Conservation (phyloP, 179 eudicot species). For the Patellifolia procumbens region DNA sequence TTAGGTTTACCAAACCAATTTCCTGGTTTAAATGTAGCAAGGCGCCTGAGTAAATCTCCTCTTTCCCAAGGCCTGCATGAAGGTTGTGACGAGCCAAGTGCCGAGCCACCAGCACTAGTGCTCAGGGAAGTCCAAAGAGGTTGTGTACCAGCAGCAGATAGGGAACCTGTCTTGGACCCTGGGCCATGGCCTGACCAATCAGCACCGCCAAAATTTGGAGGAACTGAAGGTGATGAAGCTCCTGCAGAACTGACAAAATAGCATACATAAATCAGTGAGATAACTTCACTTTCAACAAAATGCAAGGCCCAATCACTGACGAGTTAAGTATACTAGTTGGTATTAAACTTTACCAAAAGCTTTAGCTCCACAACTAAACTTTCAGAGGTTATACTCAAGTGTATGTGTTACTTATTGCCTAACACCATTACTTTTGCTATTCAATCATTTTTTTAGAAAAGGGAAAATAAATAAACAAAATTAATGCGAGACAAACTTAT, state of each 20-base stretch:
- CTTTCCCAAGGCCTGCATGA: constrained; percentile 99
- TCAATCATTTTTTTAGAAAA: no score
- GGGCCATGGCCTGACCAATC: constrained; percentile 86
- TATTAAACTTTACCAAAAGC: no score
- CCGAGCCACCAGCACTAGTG: constrained; percentile 84
- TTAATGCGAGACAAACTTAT: no score
- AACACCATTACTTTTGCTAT: no score
- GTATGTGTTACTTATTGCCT: no score
- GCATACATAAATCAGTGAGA: constrained; percentile 1
- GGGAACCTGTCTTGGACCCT: constrained; percentile 83
- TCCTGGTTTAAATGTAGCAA: constrained; percentile 86
- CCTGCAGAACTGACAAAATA: constrained; percentile 76
- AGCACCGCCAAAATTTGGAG: constrained; percentile 70
- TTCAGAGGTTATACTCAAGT: no score
- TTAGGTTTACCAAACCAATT: constrained; percentile 94
- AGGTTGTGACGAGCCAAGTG: constrained; percentile 83
- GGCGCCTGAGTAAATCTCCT: constrained; percentile 93
- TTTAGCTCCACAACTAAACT: no score
- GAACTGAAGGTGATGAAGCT: constrained; percentile 88
- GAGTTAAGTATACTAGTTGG: no score
- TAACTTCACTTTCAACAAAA: not conserved
- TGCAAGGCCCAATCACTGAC: not conserved
- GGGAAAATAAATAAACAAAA: no score
- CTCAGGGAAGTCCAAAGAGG: constrained; percentile 66
- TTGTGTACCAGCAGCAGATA: constrained; percentile 63